Evolutionary conservation across 2,329 filamentous ascomycete species (phyloP).

Genomic region (Amesomyces nigricolor): DNA sequence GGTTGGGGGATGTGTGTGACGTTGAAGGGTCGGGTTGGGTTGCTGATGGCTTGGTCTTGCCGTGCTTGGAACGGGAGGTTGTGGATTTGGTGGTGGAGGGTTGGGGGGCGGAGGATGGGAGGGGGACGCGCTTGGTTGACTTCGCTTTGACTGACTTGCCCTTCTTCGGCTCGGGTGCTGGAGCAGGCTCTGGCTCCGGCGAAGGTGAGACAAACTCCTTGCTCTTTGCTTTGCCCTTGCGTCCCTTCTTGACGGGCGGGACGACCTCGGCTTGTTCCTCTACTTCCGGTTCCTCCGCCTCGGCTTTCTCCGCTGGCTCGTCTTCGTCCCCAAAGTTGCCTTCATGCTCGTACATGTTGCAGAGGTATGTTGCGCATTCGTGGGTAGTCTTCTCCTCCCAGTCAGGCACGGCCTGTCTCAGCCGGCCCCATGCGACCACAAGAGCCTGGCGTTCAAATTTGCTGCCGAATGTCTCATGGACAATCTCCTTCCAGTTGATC

Average conservation of each 20-base stretch:
- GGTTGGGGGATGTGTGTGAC: neutral
- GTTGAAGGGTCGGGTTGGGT: neutral
- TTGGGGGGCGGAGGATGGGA: neutral
- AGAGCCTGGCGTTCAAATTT: slow-evolving; percentile 22
- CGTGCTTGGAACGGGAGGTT: neutral
- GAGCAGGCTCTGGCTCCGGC: neutral
- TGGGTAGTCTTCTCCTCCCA: slow-evolving; percentile 18
- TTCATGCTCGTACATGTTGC: slow-evolving; percentile 24
- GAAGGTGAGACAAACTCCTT: neutral
- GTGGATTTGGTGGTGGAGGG: neutral
- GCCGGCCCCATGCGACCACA: slow-evolving; percentile 23
- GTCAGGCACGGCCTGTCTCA: slow-evolving; percentile 22
- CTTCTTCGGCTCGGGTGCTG: neutral
- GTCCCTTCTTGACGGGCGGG: neutral
- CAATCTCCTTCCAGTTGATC: slow-evolving; percentile 42
- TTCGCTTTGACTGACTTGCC: neutral
- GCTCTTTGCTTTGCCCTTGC: neutral
- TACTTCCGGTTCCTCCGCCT: neutral
- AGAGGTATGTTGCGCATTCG: slow-evolving; percentile 23
- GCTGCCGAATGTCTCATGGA: slow-evolving; percentile 11
- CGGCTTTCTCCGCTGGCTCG: neutral
- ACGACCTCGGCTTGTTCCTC: neutral
- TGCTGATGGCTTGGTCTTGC: neutral
- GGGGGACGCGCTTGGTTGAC: neutral
- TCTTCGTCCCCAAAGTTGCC: slow-evolving; percentile 14